Base-by-base conservation (phyloP, 352 stramenopile genomes). In the Pythium myriotylum region DNA sequence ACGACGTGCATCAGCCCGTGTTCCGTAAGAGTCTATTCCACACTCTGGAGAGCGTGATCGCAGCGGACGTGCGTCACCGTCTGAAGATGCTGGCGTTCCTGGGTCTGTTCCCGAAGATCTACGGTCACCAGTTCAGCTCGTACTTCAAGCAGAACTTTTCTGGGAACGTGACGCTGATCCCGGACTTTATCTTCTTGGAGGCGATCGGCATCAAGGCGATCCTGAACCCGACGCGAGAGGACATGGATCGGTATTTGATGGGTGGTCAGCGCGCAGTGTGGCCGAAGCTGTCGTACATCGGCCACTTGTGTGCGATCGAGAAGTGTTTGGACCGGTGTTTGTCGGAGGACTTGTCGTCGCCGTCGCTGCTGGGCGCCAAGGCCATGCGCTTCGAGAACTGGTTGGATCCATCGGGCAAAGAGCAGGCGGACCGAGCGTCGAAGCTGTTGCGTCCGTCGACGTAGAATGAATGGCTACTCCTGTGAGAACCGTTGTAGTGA, bases 141-240 rank as follows among this genome's bases (percentile, higher is more conserved):
- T 88, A 76, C 50, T 77, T 97, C 74, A 86, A 91, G 46, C 92
- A 98, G 77, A 97, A 98, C 62, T 99, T 99, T 70, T 95, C 97
- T 48, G 97, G 95, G 23, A 97, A 98, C 72, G 89, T 99, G 48
- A 99, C 96, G 17, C 77, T 99, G 50, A 95, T 97, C 76, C 77
- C 88, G 8, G 86, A 91, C 35, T 92, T 98, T 56, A 73, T 95
- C 48, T 91, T 90, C 43, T 59, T 97, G 8, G 80, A 95, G 39
- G 76, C 76, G 4, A 92, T 91, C 37, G 83, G 87, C 20, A 75
- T 86, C 50, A 94, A 93, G 54, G 82, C 92, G 46, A 90, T 97
- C 51, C 40, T 82, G 32, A 97, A 96, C 59, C 87, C 89, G 27
- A 89, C 76, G 9, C 72, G 73, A 16, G 72, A 79, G n/a, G 82